Base-by-base conservation (phyloP, 169 alveolate genomes). In the Plasmodium gallinaceum region DNA sequence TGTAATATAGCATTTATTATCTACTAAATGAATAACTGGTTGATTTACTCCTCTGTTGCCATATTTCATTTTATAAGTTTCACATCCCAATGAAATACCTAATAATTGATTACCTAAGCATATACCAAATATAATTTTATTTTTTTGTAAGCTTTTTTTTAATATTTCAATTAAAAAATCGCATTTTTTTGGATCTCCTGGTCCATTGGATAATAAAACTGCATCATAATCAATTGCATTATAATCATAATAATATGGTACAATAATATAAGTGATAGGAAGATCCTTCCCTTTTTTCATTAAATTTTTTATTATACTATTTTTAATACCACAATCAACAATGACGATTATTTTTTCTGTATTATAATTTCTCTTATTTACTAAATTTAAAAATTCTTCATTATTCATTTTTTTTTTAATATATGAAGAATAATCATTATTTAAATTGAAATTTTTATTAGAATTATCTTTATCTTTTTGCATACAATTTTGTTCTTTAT, bases 31-130 rank as follows among this genome's bases (percentile, higher is more conserved):
- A 54, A 96, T 91, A 72, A 94, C 95, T 10, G 98, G 98, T 93
- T 96, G 98, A 92, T 96, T 96, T 93, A 94, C 92, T 32, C 98
- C 98, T 54, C 96, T 95, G 92, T 93, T 93, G 18, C 97, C 97
- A 65, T 83, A 93, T 16, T 69, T 91, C 98, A 96, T 96, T 93
- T 96, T 96, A 93, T 93, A 95, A 24, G 96, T 93, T 24, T 66
- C 83, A n/a, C 96, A 95, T 1, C 97, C 98, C 0, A 97, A 96
- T 3, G 98, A 96, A 71, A 96, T 70, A 16, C 95, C 98, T 70
- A 96, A 62, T 32, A 96, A 78, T 90, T 95, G 97, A 90, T 96
- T 95, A 5, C 98, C 98, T 86, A 96, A 88, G 43, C 97, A 95
- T 12, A 96, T 95, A 66, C 98, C 98, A 68, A 96, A 95, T 43